Conservation (phyloP, 2,329 filamentous ascomycete species). For the Ophiostoma pallidulum region DNA sequence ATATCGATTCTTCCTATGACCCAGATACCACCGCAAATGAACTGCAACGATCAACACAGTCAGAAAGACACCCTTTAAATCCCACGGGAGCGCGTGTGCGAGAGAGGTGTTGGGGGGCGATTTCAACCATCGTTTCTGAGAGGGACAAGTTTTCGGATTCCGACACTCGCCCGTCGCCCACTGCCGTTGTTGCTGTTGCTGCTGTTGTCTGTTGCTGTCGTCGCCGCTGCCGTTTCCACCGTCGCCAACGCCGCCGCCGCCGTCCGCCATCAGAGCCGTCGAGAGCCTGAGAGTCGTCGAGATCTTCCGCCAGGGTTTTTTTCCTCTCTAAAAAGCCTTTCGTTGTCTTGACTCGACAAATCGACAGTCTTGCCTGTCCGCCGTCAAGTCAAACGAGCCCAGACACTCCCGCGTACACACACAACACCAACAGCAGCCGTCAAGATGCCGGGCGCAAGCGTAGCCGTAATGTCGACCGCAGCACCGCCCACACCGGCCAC, state of each 20-base stretch:
- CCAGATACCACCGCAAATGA: constrained; percentile 44
- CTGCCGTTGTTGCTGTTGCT: constrained; percentile 12
- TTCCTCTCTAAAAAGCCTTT: no score
- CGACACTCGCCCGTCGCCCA: constrained; percentile 22
- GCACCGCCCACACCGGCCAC: constrained; percentile 60
- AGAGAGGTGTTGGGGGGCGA: constrained; percentile 45
- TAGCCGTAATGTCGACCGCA: constrained; percentile 54
- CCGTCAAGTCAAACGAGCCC: not conserved
- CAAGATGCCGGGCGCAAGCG: constrained; percentile 62
- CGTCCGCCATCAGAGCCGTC: constrained; percentile 13
- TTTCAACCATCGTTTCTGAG: constrained; percentile 51
- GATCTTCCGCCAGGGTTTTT: no score
- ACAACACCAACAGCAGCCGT: constrained; percentile 16
- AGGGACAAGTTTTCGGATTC: constrained; percentile 24
- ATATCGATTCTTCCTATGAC: constrained; percentile 43
- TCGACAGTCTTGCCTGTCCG: no score
- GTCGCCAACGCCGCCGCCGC: constrained; percentile 19
- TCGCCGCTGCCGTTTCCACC: constrained; percentile 20
- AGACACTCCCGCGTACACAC: not conserved
- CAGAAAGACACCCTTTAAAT: constrained; percentile 61
- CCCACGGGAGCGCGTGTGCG: constrained; percentile 56
- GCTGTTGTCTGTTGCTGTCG: constrained; percentile 17
- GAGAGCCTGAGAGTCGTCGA: not conserved
- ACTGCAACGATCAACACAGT: constrained; percentile 38
- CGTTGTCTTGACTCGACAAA: no score